A percentile compares a stretch with the other conserved stretches of the same genome.
Evolutionary conservation across 2,329 filamentous ascomycete species (phyloP).

Genomic region (Colletotrichum noveboracense): DNA sequence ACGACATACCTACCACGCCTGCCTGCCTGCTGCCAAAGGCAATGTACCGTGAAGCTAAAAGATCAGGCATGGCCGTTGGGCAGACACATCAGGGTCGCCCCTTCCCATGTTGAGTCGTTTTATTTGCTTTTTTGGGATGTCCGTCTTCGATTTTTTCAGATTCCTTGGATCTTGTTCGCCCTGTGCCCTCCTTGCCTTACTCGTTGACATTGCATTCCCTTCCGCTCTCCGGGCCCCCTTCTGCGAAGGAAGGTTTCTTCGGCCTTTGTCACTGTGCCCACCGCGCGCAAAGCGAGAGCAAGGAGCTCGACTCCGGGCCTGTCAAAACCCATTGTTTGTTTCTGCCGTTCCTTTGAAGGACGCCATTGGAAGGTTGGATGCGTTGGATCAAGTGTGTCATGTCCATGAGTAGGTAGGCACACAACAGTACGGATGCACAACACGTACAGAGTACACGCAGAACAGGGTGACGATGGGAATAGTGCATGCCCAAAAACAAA

Average conservation of each 20-base stretch:
- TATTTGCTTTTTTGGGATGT: not conserved
- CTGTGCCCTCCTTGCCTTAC: not conserved
- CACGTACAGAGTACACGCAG: not conserved
- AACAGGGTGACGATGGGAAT: not conserved
- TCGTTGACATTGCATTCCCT: not conserved
- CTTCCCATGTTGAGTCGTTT: not conserved
- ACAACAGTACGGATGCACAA: not conserved
- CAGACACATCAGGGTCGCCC: not conserved
- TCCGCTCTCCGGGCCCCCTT: not conserved
- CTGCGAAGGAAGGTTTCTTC: not conserved
- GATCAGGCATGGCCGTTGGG: not conserved
- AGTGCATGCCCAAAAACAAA: not conserved
- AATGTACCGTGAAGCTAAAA: not conserved
- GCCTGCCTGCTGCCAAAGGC: not conserved
- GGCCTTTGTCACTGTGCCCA: not conserved
- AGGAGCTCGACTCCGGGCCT: not conserved
- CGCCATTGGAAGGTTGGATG: not conserved
- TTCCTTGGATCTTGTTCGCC: not conserved
- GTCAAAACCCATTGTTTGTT: slow-evolving; percentile 6
- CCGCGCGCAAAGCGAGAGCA: not conserved
- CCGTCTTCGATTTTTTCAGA: not conserved
- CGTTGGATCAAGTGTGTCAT: not conserved
- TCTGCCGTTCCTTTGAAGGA: not conserved
- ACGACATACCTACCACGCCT: not conserved
- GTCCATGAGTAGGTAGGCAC: not conserved